Percentiles rank a stretch among this genome's conserved stretches.
These are phyloP conservation scores for Streptanthus diversifolius DNA, from an alignment of 345 rosid genomes.

Conservation along the genomic window DNA sequence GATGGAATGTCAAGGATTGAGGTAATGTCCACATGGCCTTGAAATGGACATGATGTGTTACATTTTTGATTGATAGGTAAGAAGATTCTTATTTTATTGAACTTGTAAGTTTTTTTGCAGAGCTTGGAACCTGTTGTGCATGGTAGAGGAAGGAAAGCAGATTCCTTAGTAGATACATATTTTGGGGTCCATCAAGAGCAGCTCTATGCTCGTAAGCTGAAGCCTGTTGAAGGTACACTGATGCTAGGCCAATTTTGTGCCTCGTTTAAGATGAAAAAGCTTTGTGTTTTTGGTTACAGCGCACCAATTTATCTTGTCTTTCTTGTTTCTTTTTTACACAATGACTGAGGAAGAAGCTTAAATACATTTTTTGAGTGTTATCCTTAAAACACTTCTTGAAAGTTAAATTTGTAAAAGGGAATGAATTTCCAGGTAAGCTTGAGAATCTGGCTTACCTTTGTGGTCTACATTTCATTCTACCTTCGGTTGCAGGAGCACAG, in stretches of 20 bases:
- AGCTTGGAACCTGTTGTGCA: constrained; percentile 77
- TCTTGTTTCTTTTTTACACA: background rate
- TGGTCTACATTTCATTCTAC: constrained; percentile 11
- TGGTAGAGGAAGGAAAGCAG: constrained; percentile 75
- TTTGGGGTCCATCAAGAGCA: constrained; percentile 75
- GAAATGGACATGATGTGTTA: background rate
- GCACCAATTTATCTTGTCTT: background rate
- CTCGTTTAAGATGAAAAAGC: background rate
- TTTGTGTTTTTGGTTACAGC: background rate
- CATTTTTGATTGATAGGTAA: background rate
- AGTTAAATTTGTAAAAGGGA: background rate
- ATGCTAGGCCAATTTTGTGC: constrained; percentile 6
- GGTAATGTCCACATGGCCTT: constrained; percentile 38
- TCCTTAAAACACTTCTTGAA: background rate
- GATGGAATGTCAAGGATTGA: constrained; percentile 96
- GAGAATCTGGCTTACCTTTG: background rate
- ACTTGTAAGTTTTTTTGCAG: constrained; percentile 34
- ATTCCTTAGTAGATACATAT: constrained; percentile 78
- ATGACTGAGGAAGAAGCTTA: background rate
- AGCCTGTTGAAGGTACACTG: constrained; percentile 73
- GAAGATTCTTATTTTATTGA: constrained; percentile 3
- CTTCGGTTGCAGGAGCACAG: constrained; percentile 68
- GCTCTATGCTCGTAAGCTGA: constrained; percentile 81
- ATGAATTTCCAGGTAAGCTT: background rate
- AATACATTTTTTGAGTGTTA: background rate